Base-by-base conservation (phyloP, 768 basidiomycete species). In the Russula ochroleuca region DNA sequence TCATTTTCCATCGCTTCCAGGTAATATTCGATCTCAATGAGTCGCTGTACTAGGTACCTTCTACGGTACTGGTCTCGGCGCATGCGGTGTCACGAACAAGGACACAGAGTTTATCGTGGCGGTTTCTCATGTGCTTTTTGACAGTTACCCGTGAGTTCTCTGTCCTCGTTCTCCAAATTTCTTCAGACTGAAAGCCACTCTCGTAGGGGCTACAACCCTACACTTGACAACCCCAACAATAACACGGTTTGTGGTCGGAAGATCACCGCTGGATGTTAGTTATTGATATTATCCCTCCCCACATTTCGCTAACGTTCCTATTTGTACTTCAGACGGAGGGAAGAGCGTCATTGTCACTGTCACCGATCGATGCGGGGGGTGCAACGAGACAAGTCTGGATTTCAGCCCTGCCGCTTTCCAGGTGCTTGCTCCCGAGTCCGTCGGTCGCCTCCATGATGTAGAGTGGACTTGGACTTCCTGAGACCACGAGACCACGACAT, bases 161-260 rank as follows among this genome's bases (percentile, higher is more conserved):
- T 47, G 7, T 1, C 41, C 10, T 31, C 23, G 35, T 8, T 28
- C 21, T n/a, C 50, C 38, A 2, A 11, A 23, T 14, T 31, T 17
- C 28, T 28, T 38, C 31, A 54, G 15, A 33, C 19, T 57, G 25
- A 5, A 19, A 6, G 8, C 23, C 11, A 8, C 23, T 50, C 35
- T 51, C 45, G 35, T 58, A 90, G 87, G 50, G 81, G 78, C 11
- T 87, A 84, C 71, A 57, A 73, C 19, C 80, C 81, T 28, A 77
- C 55, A 7, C n/a, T n/a, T n/a, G n/a, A n/a, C n/a, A 83, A 93
- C 77, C 87, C 90, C 31, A 93, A 92, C 73, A 70, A 66, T 60
- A 92, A 94, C 76, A 89, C 91, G 38, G 72, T 93, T 59, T 93
- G 92, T 71, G 75, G 75, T 68, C 78, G 74, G 69, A 67, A 75